Evolutionary conservation across 768 basidiomycete genomes (phyloP), one percentile per base, ranked within the genome.

Genomic region (Lentinula boryana): DNA sequence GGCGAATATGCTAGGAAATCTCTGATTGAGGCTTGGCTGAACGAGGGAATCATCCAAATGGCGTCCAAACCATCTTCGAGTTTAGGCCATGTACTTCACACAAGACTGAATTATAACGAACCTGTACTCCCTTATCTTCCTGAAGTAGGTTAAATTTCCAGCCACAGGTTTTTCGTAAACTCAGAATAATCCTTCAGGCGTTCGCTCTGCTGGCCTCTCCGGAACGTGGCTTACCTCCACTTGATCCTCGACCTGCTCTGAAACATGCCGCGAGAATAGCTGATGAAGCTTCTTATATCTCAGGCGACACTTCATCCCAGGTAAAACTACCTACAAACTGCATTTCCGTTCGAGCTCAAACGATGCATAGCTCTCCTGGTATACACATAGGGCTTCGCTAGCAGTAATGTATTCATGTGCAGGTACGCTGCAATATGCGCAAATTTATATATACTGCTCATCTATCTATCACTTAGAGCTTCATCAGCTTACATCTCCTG

Each of bases 401-500:
- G 84, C 88, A 6, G 78, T 81, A 1, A 74, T 89, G 13, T 94
- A 93, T 65, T 77, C 82, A 13, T 85, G 87, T n/a, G 84, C 89
- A 63, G 87, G 87, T 86, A 61, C 40, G 75, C 56, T 8, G 10
- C 23, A 52, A 36, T 18, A 44, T 16, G 18, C 15, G n/a, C 48
- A 7, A 43, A 32, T 31, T 31, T 51, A 15, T 21, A 8, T 15
- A 35, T 18, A 48, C 13, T 62, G 8, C 12, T 18, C 38, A 32
- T 44, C 12, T 27, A 21, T 43, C 27, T 43, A 48, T 53, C 9
- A n/a, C 27, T 44, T 54, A 86, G 91, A 93, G 72, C 75, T 94
- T 15, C 91, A 93, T 67, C 91, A 94, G 68, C 68, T 94, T n/a
- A 80, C 83, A 0, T 93, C 91, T 1, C 89, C 91, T 4, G 67